Evolutionary conservation across 495 filamentous ascomycete genomes (phyloP), one percentile per base, ranked within the genome.

Genomic region (Xylaria nigripes): DNA sequence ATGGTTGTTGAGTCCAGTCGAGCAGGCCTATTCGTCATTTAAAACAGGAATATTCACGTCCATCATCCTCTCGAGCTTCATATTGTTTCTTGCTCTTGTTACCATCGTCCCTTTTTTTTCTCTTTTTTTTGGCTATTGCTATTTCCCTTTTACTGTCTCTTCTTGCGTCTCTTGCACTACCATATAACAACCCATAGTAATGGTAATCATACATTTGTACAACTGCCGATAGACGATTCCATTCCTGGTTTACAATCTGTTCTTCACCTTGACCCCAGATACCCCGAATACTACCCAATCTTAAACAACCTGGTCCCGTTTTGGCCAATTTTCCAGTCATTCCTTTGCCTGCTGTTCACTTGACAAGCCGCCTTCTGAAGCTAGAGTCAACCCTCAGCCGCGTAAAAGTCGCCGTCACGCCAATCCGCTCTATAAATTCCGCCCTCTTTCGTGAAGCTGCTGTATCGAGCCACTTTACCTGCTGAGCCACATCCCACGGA

Each of bases 1-100:
- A 36, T 45, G 51, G 51, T 12, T 42, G 34, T 48, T 48, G 44
- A 54, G 13, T 48, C 32, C 6, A 36, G 32, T 36, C 16, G 51
- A 54, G 43, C 51, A 23, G 38, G 19, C 32, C 44, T 47, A 30
- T 24, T 51, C 21, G 18, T 53, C 15, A 21, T 45, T 45, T 4
- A 45, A 46, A 53, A 23, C 27, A 15, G 27, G 43, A 15, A 54
- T 27, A 41, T 47, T 54, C 43, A 22, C 10, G 2, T n/a, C n/a
- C 32, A 40, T 23, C 22, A 41, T 40, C 32, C n/a, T 29, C 29
- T 54, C 23, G 23, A 25, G 16, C 13, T 30, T 30, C 4, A 22
- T 1, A 21, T 5, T 34, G 16, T 6, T 40, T 32, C 15, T 19
- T 15, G 36, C 30, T 45, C 19, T 53, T 1, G 4, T 30, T 30